Evolutionary conservation across 495 filamentous ascomycete species (phyloP), one percentile per base, ranked within the genome.

Genomic region (Echria macrotheca): DNA sequence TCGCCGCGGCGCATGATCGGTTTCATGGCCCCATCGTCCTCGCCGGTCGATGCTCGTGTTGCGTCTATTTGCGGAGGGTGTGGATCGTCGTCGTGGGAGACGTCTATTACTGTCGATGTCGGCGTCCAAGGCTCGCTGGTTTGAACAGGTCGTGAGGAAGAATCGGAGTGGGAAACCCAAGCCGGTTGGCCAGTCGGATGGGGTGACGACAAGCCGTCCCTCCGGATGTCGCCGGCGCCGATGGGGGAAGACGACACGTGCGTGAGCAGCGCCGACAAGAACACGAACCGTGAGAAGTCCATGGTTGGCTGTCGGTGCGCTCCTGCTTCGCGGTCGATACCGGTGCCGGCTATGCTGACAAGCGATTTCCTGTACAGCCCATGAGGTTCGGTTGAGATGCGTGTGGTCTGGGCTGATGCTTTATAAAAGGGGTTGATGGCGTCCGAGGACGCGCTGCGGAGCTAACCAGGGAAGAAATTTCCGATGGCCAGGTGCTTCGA

Each of bases 321-420:
- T 44, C 39, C 48, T 44, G 45, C 26, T 36, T 37, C 29, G 33
- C 45, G n/a, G 17, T 19, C 14, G 46, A 54, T 49, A 24, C 17
- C 37, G 18, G 18, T 19, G 35, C 48, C 32, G 50, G 10, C 38
- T 52, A 39, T 60, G 44, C 47, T 50, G 49, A 55, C 54, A 50
- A 36, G 46, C 52, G 47, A 49, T 37, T 41, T 58, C 46, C 22
- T 25, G 44, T 50, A 39, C 48, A 53, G 56, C 48, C 45, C 56
- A 52, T 52, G 36, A 39, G 28, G n/a, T 35, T 46, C 14, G 17
- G 36, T 39, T 21, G 38, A 41, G 38, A 25, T 44, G 23, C 40
- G n/a, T n/a, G n/a, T n/a, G 50, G 38, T 9, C 40, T 25, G 25
- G 32, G 26, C 41, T 39, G 28, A 36, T 38, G 33, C 49, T 55